Evolutionary conservation across 495 filamentous ascomycete genomes (phyloP), one percentile per base, ranked within the genome.

Genomic region (Xylaria grammica): DNA sequence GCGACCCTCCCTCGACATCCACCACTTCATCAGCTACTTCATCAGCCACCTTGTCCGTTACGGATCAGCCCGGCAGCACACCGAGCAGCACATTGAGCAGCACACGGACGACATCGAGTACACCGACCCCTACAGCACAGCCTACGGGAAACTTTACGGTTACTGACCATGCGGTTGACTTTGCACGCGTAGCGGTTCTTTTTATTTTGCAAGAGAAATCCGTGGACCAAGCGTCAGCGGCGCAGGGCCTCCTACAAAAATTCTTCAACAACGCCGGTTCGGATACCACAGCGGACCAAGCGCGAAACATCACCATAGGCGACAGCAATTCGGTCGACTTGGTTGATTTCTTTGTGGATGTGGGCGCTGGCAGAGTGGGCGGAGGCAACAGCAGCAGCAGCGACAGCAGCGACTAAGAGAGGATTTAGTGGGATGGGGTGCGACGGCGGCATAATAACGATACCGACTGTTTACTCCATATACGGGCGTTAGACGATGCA

Each of bases 141-240:
- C 65, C 80, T 20, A 74, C 71, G 0, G 34, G 65, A 19, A 66
- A 66, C 13, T 82, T 84, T 30, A 66, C 51, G 3, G 72, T 79
- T 22, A 81, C 77, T 0, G 73, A 86, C 17, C 79, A 85, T 24
- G 77, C 81, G 2, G 72, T 89, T 1, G 89, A 92, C 71, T 91
- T 92, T 76, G 85, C 88, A 4, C 84, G 89, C 7, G 78, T 89
- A 10, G 81, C 79, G 0, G 82, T 92, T 6, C 75, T 92, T 46
- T 88, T 77, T 65, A 74, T 91, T 36, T 78, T 91, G 8, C 88
- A 90, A 57, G 75, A 85, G 58, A 77, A 83, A 27, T 72, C 70
- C 0, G 67, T 91, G 0, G 66, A 72, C 19, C 73, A 71, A 30
- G 90, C 90, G 7, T 81, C 84, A 34, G 72, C 67, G 11, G 88